Percentiles rank a stretch among this genome's conserved stretches.
Conservation (phyloP, 2,329 filamentous ascomycete species). For the Claviceps capensis region DNA sequence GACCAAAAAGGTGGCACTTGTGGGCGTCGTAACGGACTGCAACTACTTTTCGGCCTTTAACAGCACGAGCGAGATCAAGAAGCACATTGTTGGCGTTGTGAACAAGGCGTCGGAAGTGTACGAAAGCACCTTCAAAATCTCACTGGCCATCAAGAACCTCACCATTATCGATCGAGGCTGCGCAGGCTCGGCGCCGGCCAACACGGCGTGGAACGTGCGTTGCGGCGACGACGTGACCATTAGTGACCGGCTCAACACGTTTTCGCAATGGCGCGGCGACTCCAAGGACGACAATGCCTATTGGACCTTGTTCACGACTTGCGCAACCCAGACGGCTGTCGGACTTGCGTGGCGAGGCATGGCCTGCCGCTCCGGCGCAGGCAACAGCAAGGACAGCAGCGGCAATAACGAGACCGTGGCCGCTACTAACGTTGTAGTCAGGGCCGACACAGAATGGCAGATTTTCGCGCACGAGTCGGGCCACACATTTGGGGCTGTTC, state of each 20-base stretch:
- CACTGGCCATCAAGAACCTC: slow-evolving; percentile 75
- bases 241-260: slow-evolving; percentile 67
- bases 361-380: slow-evolving; percentile 53
- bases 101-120: slow-evolving; percentile 81
- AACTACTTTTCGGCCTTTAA: slow-evolving; percentile 66
- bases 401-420: slow-evolving; percentile 58
- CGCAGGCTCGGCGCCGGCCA: slow-evolving; percentile 50
- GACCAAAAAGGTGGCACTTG: slow-evolving; percentile 79
- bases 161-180: slow-evolving; percentile 66
- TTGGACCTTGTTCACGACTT: slow-evolving; percentile 80
- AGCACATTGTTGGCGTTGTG: slow-evolving; percentile 70
- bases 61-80: slow-evolving; percentile 42
- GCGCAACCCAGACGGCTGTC: slow-evolving; percentile 70
- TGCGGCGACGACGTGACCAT: slow-evolving; percentile 55
- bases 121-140: slow-evolving; percentile 88
- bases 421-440: slow-evolving; percentile 79
- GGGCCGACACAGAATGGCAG: slow-evolving; percentile 79
- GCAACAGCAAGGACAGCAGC: slow-evolving; percentile 33
- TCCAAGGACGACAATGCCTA: slow-evolving; percentile 73
- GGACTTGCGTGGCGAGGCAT: slow-evolving; percentile 90
- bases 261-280: slow-evolving; percentile 76
- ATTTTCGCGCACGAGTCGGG: slow-evolving; percentile 90
- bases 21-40: slow-evolving; percentile 90
- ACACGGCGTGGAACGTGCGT: slow-evolving; percentile 70
- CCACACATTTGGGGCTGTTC: slow-evolving; percentile 90